phyloP scores from a whole-genome alignment of 1,139 yeast species.

The Debaryomyces robertsiae region DNA sequence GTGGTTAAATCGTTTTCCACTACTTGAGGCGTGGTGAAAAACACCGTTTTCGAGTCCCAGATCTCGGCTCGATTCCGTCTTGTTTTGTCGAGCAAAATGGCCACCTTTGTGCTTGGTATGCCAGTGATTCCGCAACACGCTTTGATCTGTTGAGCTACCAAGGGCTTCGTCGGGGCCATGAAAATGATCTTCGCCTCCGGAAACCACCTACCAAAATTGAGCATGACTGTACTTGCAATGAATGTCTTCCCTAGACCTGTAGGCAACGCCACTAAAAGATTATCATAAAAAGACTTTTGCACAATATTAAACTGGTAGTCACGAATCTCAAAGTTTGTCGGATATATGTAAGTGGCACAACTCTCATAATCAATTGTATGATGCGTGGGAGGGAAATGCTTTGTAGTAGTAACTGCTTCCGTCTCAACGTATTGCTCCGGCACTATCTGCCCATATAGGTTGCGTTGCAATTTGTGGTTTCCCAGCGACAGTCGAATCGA shows the following conservation, averaged over 20 bases:
- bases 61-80: constrained; percentile 66
- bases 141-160: constrained; percentile 96
- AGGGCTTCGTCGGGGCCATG: constrained; percentile 96
- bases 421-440: constrained; percentile 3
- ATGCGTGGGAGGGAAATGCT: constrained; percentile 42
- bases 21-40: constrained; percentile 96
- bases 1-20: constrained; percentile 84
- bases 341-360: constrained; percentile 66
- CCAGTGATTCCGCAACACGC: constrained; percentile 93
- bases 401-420: neutral
- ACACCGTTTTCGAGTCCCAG: constrained; percentile 77
- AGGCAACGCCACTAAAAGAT: constrained; percentile 86
- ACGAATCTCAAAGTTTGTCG: constrained; percentile 79
- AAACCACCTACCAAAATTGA: constrained; percentile 88
- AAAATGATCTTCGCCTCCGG: constrained; percentile 76
- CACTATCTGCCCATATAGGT: constrained; percentile 9
- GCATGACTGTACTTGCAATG: constrained; percentile 91
- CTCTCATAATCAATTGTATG: constrained; percentile 49
- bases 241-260: constrained; percentile 98
- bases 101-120: constrained; percentile 71
- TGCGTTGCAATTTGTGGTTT: constrained; percentile 4
- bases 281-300: constrained; percentile 67
- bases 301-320: constrained; percentile 89
- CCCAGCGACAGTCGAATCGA: constrained; percentile 4
- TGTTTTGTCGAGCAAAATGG: constrained; percentile 75